Evolutionary conservation across 2,329 filamentous ascomycete genomes (phyloP).

Genomic region (Cytospora paraplurivora): DNA sequence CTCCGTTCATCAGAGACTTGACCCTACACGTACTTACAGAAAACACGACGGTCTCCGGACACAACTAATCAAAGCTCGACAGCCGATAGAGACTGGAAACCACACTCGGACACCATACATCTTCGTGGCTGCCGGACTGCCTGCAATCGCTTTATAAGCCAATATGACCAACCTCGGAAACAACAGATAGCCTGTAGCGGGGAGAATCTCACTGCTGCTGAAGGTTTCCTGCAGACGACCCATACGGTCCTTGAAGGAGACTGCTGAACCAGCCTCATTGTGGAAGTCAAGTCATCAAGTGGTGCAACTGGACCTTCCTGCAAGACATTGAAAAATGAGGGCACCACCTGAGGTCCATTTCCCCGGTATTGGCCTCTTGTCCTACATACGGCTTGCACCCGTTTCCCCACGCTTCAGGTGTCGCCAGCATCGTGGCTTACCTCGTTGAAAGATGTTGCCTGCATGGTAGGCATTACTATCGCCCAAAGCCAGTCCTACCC

Average conservation of each 20-base stretch:
- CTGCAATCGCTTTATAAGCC: no score
- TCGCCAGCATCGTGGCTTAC: background rate
- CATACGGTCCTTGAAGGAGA: background rate
- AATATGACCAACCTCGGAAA: no score
- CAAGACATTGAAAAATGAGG: background rate
- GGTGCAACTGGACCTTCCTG: constrained; percentile 5
- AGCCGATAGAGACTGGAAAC: background rate
- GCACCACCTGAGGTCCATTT: no score
- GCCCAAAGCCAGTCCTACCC: constrained; percentile 8
- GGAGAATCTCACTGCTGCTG: background rate
- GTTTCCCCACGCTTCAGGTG: background rate
- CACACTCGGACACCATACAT: background rate
- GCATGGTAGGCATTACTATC: background rate
- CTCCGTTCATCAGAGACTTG: no score
- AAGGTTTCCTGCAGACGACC: background rate
- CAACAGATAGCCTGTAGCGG: background rate
- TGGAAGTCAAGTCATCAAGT: background rate
- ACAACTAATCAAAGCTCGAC: background rate
- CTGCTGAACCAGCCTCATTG: background rate
- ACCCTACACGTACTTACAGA: background rate
- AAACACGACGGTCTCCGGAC: no score
- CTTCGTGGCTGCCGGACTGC: background rate
- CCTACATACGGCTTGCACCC: constrained; percentile 6
- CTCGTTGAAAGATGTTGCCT: constrained; percentile 1
- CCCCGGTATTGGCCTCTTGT: background rate